These are phyloP conservation scores for Dentipellis fragilis DNA, from an alignment of 768 basidiomycete species.

Conservation along the genomic window DNA sequence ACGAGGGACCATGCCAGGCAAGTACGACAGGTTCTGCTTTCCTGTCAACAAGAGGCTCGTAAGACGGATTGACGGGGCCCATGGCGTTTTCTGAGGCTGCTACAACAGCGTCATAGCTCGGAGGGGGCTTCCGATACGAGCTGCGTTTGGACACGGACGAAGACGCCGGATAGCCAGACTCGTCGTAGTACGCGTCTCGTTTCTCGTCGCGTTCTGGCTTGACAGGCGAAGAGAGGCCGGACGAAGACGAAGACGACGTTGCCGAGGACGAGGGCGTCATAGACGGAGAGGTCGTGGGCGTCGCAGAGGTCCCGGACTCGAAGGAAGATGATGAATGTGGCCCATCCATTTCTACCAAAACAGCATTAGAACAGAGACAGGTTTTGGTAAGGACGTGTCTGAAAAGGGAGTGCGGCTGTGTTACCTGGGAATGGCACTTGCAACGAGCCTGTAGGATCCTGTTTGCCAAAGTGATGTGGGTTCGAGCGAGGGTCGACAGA, in stretches of 20 bases:
- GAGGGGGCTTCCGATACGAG: neutral
- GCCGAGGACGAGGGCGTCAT: neutral
- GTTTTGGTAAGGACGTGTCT: neutral
- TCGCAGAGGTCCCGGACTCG: neutral
- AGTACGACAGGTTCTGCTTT: neutral
- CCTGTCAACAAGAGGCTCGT: neutral
- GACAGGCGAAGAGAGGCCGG: neutral
- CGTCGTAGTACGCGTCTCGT: too few relatives aligned
- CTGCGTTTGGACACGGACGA: neutral
- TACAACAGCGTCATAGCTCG: neutral
- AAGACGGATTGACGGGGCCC: neutral
- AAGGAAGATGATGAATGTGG: neutral
- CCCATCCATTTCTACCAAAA: neutral
- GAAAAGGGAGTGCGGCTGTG: neutral
- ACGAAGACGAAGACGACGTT: neutral
- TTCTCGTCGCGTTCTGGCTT: too few relatives aligned
- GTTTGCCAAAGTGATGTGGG: slow-evolving; percentile 15
- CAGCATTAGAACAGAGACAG: too few relatives aligned
- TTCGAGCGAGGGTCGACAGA: slow-evolving; percentile 22
- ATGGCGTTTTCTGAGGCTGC: neutral
- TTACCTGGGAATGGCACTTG: neutral
- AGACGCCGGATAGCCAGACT: neutral
- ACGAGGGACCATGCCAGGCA: neutral
- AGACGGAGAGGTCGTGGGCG: neutral
- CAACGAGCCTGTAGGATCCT: neutral